A percentile compares a stretch with the other conserved stretches of the same genome.
phyloP scores from a whole-genome alignment of 78 protist genomes.

The Chrysochromulina tobinii region DNA sequence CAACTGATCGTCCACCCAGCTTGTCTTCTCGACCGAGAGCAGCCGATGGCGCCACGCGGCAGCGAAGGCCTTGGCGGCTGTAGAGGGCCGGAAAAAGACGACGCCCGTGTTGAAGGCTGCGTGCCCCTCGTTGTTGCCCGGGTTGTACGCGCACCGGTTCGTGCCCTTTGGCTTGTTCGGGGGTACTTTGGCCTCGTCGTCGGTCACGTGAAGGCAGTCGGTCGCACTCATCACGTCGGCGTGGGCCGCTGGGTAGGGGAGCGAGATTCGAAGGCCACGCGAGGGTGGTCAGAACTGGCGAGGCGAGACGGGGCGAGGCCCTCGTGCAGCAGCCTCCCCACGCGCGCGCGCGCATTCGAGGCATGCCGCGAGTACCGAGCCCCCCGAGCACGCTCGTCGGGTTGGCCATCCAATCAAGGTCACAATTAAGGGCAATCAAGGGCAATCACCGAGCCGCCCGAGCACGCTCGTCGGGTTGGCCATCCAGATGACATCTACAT shows the following conservation, averaged over 20 bases:
- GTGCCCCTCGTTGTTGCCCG: not conserved
- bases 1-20: not conserved
- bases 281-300: too few relatives aligned
- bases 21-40: not conserved
- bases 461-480: not conserved
- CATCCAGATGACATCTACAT: not conserved
- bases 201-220: not conserved
- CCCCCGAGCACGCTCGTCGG: not conserved
- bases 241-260: too few relatives aligned
- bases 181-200: too few relatives aligned
- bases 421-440: not conserved
- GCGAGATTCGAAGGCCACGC: too few relatives aligned
- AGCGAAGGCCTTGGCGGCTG: not conserved
- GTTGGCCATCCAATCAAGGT: not conserved
- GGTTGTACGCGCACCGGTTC: not conserved
- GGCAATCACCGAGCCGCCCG: not conserved
- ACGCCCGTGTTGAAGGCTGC: slow-evolving; percentile 24
- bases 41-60: slow-evolving; percentile 16
- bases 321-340: too few relatives aligned
- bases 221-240: slow-evolving; percentile 3
- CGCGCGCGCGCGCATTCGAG: too few relatives aligned
- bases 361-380: not conserved
- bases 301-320: too few relatives aligned
- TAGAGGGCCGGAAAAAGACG: not conserved
- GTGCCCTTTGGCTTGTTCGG: not conserved